Evolutionary conservation across 129 eudicot genomes (phyloP).

Genomic region (Flaveria trinervia): DNA sequence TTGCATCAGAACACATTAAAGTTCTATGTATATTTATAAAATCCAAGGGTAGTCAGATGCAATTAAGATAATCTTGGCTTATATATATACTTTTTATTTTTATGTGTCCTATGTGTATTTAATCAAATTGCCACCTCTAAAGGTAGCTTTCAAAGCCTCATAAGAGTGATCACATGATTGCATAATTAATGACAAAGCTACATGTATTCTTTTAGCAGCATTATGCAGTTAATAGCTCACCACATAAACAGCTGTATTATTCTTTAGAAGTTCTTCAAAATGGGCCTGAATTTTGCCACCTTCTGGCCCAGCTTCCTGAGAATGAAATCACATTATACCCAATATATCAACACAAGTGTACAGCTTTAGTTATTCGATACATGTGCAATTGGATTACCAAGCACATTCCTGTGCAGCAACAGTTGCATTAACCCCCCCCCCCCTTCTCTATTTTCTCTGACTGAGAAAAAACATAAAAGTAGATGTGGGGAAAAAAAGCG

Average conservation of each 20-base stretch:
- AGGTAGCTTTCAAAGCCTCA: background rate
- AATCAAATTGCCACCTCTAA: background rate
- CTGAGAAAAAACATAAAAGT: no score
- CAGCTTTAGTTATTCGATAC: background rate
- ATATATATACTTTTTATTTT: background rate
- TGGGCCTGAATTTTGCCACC: slow-evolving; percentile 90
- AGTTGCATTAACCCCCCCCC: background rate
- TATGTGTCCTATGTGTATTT: background rate
- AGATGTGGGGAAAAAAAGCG: no score
- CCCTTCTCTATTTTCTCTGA: background rate
- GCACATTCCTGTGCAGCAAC: background rate
- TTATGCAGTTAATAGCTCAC: slow-evolving; percentile 41
- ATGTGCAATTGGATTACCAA: background rate
- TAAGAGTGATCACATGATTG: background rate
- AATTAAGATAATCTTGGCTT: background rate
- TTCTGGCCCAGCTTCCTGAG: slow-evolving; percentile 90
- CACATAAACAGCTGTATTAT: slow-evolving; percentile 79
- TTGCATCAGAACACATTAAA: background rate
- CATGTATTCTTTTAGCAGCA: slow-evolving; percentile 14
- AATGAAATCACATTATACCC: slow-evolving; percentile 15
- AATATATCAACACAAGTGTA: background rate
- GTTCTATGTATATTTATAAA: background rate
- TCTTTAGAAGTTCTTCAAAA: slow-evolving; percentile 88
- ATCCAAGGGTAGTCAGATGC: background rate
- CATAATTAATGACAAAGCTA: background rate